Evolutionary conservation across 768 basidiomycete genomes (phyloP), one percentile per base, ranked within the genome.

Genomic region (Pluteus cervinus): DNA sequence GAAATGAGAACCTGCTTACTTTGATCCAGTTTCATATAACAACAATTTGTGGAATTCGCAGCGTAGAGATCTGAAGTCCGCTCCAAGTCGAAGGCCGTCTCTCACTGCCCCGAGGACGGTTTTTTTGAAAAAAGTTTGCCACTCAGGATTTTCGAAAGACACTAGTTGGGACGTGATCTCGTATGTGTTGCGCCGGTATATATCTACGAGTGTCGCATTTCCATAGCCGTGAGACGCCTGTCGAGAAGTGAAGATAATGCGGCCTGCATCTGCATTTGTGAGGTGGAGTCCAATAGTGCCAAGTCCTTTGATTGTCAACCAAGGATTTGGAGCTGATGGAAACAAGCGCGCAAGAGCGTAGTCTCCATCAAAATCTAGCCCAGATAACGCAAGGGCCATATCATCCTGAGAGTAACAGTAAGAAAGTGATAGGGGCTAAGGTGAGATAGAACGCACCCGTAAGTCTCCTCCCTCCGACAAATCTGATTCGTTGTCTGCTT

Each of bases 211-310:
- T 1, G 56, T 61, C 12, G 48, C 36, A 15, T 50, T 48, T 7
- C 52, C 60, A 35, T 50, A 53, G 3, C 60, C 62, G 41, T 51
- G 60, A 2, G 59, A 58, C 3, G 60, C 59, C 41, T 60, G 60
- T 5, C 30, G 23, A 7, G 52, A 36, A 6, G 33, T 29, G 1
- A 45, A 34, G 18, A 60, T 60, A 17, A 69, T 50, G 4, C 39
- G 39, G 17, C 50, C 48, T 1, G 63, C 66, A 14, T 65, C 65
- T 9, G 55, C 41, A 12, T 43, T 37, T 30, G 47, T 59, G 4
- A 71, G 48, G 2, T 69, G 69, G 5, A 69, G 51, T 0, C 61
- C 65, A 17, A 70, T 38, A 4, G 45, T 14, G 0, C 69, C 68
- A n/a, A 66, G 26, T 15, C 59, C 64, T 6, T 54, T 48, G 16